These are phyloP conservation scores for Tephrocybe sp. DNA, from an alignment of 768 basidiomycete genomes.

Conservation along the genomic window DNA sequence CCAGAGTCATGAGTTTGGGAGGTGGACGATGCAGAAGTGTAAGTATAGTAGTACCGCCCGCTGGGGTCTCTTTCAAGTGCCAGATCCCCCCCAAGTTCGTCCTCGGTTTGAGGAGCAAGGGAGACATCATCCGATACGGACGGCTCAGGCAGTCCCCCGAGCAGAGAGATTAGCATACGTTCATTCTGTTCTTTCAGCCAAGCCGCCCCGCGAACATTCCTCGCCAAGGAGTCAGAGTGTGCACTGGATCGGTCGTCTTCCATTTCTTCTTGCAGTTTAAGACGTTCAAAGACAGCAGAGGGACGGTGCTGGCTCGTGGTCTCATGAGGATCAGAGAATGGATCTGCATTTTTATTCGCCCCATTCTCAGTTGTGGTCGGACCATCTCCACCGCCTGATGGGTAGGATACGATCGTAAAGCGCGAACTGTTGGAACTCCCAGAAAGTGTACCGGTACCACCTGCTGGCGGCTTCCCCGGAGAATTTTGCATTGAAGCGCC, in stretches of 20 bases:
- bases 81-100: constrained; percentile 59
- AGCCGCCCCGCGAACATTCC: constrained; percentile 67
- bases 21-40: constrained; percentile 49
- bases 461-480: constrained; percentile 7
- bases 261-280: constrained; percentile 49
- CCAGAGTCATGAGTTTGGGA: constrained; percentile 55
- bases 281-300: constrained; percentile 52
- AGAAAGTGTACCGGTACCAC: constrained; percentile 3
- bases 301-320: constrained; percentile 34
- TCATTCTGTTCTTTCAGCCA: constrained; percentile 86
- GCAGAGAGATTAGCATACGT: constrained; percentile 58
- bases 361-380: not conserved
- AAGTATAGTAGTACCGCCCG: constrained; percentile 79
- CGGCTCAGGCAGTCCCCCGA: constrained; percentile 57
- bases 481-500: constrained; percentile 17
- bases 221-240: constrained; percentile 44
- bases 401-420: constrained; percentile 13
- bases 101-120: constrained; percentile 33
- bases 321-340: constrained; percentile 28
- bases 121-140: constrained; percentile 57
- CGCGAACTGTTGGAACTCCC: constrained; percentile 7
- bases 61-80: constrained; percentile 65
- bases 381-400: not conserved
- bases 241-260: constrained; percentile 41
- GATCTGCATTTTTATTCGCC: constrained; percentile 11